Conservation (phyloP, 331 rosid genomes). For the Malus hybrid region DNA sequence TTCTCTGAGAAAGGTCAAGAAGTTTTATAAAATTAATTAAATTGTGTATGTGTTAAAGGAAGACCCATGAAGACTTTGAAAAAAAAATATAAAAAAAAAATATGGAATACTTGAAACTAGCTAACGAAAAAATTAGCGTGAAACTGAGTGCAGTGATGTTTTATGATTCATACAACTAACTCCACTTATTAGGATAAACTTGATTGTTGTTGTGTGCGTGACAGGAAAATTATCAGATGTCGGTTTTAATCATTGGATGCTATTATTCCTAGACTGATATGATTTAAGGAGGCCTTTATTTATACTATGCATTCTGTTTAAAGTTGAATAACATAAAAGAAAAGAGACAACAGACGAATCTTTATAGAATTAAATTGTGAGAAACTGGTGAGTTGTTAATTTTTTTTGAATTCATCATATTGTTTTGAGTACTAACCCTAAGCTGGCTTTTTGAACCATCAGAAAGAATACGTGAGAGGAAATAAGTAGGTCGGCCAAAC, state of each 20-base stretch:
- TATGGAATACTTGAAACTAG: too few relatives aligned
- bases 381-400: neutral
- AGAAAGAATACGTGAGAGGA: neutral
- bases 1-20: neutral
- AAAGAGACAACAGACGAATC: conserved; percentile 2
- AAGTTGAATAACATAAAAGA: neutral
- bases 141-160: too few relatives aligned
- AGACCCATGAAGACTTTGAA: too few relatives aligned
- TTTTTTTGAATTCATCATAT: neutral
- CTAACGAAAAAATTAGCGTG: accelerated
- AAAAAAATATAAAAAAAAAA: too few relatives aligned
- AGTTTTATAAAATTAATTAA: neutral
- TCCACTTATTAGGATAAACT: too few relatives aligned
- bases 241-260: conserved; percentile 8
- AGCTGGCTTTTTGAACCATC: neutral
- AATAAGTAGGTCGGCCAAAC: conserved; percentile 6
- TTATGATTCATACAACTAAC: too few relatives aligned
- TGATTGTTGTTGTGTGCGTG: neutral
- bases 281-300: neutral
- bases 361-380: neutral
- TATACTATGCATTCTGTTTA: neutral
- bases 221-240: neutral
- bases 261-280: neutral
- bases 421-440: neutral
- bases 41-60: too few relatives aligned